These are phyloP conservation scores for Myochromella boudieri DNA, from an alignment of 768 basidiomycete genomes.

Conservation along the genomic window DNA sequence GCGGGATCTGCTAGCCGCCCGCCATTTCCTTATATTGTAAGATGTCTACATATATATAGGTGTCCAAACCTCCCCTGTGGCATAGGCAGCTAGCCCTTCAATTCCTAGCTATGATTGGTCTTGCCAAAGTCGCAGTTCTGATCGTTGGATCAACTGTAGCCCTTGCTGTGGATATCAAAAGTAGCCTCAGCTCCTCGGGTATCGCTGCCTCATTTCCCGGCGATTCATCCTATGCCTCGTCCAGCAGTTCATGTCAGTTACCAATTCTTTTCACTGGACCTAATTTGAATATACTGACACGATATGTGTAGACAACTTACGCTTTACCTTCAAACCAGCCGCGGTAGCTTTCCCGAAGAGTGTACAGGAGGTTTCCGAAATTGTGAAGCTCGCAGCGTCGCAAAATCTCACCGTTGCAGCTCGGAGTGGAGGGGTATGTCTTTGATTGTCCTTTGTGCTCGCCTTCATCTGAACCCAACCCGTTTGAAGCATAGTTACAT, in stretches of 20 bases:
- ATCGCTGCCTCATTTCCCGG: constrained; percentile 21
- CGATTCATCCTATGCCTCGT: constrained; percentile 16
- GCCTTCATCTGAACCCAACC: neutral
- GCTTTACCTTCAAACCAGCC: constrained; percentile 37
- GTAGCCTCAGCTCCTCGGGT: constrained; percentile 7
- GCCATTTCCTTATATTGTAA: too few species aligned
- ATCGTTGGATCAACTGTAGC: neutral
- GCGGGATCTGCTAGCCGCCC: too few species aligned
- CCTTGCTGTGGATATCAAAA: constrained; percentile 9
- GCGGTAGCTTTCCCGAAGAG: constrained; percentile 36
- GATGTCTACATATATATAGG: too few species aligned
- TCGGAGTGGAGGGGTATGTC: constrained; percentile 43
- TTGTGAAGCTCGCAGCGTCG: constrained; percentile 31
- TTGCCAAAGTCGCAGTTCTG: neutral
- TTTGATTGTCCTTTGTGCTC: neutral
- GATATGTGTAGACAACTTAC: constrained; percentile 32
- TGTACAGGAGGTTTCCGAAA: constrained; percentile 33
- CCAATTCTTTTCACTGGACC: neutral
- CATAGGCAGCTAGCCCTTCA: too few species aligned
- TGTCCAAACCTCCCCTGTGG: too few species aligned
- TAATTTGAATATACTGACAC: neutral
- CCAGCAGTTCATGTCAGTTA: constrained; percentile 19
- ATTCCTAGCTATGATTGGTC: neutral
- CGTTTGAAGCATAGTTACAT: constrained; percentile 46
- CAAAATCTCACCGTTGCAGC: constrained; percentile 38